Evolutionary conservation across 2,329 filamentous ascomycete species (phyloP).

Genomic region (Xylaria arbuscula): DNA sequence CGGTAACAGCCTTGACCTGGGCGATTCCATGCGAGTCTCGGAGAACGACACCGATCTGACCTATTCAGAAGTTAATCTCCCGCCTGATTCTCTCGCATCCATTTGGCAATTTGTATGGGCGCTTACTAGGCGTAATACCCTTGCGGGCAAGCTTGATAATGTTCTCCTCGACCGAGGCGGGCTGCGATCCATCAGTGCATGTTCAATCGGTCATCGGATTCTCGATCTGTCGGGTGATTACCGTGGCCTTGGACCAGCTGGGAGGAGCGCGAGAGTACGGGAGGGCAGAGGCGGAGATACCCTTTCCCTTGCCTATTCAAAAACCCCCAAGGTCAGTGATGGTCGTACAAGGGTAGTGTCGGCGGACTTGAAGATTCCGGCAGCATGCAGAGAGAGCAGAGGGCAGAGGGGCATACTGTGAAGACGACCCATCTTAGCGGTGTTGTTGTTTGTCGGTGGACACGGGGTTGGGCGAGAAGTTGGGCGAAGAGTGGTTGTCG

Average conservation of each 20-base stretch:
- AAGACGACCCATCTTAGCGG: constrained; percentile 90
- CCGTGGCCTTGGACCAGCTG: constrained; percentile 96
- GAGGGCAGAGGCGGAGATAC: constrained; percentile 94
- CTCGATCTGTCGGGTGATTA: constrained; percentile 13
- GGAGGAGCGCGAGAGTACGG: constrained; percentile 95
- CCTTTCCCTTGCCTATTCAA: constrained; percentile 75
- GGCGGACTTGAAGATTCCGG: not conserved
- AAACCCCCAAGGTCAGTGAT: constrained; percentile 22
- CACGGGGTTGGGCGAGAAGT: constrained; percentile 34
- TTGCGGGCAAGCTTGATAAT: constrained; percentile 99
- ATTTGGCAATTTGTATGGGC: not conserved
- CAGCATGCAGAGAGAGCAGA: constrained; percentile 69
- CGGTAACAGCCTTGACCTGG: constrained; percentile 94
- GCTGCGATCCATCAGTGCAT: constrained; percentile 34
- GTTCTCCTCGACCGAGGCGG: constrained; percentile 98
- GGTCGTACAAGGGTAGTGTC: not conserved
- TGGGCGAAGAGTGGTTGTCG: constrained; percentile 42
- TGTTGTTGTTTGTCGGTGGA: constrained; percentile 50
- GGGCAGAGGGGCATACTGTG: constrained; percentile 62
- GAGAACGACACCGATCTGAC: constrained; percentile 81
- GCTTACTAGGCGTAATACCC: constrained; percentile 75
- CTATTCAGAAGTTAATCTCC: constrained; percentile 18
- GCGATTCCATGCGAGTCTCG: constrained; percentile 98
- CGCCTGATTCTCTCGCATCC: not conserved
- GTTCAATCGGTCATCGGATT: not conserved